Base-by-base conservation (phyloP, 371 early-diverging fungal species). In the Mortierella sp. region DNA sequence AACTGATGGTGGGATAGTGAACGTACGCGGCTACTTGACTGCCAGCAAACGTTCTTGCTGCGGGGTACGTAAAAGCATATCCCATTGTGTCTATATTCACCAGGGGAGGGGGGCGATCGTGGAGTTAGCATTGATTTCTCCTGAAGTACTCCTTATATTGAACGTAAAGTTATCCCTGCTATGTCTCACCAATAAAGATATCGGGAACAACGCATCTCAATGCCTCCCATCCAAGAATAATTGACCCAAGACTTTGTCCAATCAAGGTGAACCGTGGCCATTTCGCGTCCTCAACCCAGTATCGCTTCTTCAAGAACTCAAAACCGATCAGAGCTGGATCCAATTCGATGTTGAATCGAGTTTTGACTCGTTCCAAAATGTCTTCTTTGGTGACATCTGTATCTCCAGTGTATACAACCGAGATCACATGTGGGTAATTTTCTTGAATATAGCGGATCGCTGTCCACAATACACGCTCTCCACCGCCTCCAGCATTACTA, bases 1-100 rank as follows among this genome's bases (percentile, higher is more conserved):
- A 91, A 74, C 97, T 96, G 65, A 99, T 96, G 4, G 94, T 92
- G 3, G 99, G 99, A 70, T 99, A 99, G 82, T 99, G 99, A 15
- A 95, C 94, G 76, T 99, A 99, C 1, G 97, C 90, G 3, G 92
- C 91, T 13, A 98, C 91, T 53, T 84, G 89, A 73, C 86, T 84
- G 0, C 88, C 84, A 19, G 88, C 87, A n/a, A 96, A 67, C 40
- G 87, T 70, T 71, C 88, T 88, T 0, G 93, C 93, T 3, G 96
- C 47, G 5, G 98, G 98, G 76, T 95, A 97, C 1, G 94, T 94
- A 70, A 98, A 98, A 11, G 97, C 97, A 76, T 94, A 97, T 28
- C 99, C 99, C 87, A 97, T 92, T 0, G 98, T 96, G 72, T 99
- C 97, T 94, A 77, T 11, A 9, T 59, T 5, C 28, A n/a, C 16